Conservation (phyloP, 192 early-diverging fungal genomes). For the Coemansia sp. region DNA sequence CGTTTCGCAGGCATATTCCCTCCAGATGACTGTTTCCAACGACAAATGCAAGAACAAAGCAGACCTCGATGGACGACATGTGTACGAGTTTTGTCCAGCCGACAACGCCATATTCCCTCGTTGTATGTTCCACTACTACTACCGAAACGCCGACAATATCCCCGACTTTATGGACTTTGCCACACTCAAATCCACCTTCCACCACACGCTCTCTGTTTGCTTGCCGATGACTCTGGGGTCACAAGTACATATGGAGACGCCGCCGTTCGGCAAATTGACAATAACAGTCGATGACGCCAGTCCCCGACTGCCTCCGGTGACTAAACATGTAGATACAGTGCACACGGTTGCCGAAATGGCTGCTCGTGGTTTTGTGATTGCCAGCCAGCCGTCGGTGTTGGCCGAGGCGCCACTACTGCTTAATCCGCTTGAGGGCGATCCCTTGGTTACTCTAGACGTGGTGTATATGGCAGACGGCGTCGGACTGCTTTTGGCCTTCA, state of each 20-base stretch:
- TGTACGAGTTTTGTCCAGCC: conserved; percentile 4
- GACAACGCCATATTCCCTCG: conserved; percentile 5
- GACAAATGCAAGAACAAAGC: neutral
- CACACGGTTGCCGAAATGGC: conserved; percentile 23
- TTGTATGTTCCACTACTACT: conserved; percentile 4
- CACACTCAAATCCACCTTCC: conserved; percentile 12
- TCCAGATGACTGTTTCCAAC: neutral
- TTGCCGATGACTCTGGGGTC: conserved; percentile 21
- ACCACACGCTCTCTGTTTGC: conserved; percentile 15
- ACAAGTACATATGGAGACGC: conserved; percentile 3
- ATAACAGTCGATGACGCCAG: neutral
- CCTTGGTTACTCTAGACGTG: conserved; percentile 22
- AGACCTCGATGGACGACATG: neutral
- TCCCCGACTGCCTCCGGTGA: conserved; percentile 9
- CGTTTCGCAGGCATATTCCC: neutral
- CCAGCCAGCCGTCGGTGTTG: conserved; percentile 18
- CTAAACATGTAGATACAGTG: conserved; percentile 7
- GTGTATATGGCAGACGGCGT: conserved; percentile 39
- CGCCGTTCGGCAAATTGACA: conserved; percentile 3
- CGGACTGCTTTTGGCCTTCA: conserved; percentile 16
- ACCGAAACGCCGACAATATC: neutral
- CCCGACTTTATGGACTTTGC: conserved; percentile 29
- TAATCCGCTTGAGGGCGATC: conserved; percentile 30
- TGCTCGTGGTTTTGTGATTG: conserved; percentile 3
- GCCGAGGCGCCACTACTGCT: neutral